Conservation (phyloP, 805 yeast genomes). For the Candida krabiensis region DNA sequence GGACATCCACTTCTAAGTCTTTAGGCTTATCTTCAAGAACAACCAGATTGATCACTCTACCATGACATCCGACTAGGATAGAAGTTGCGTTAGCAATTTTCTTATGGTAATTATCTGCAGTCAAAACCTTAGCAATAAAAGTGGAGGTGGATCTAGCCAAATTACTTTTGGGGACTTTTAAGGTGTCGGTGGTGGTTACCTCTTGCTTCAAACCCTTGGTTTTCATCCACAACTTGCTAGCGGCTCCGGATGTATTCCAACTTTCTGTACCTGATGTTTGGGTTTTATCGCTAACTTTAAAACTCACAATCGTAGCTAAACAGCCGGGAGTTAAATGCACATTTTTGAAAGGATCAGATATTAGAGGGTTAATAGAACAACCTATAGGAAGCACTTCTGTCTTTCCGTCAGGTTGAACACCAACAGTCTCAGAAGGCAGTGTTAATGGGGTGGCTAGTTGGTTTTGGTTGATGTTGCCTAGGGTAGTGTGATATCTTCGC, state of each 20-base stretch:
- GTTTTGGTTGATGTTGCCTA: slow-evolving; percentile 37
- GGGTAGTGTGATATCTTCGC: slow-evolving; percentile 35
- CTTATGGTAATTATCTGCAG: slow-evolving; percentile 31
- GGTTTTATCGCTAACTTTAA: slow-evolving; percentile 18
- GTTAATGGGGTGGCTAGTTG: slow-evolving; percentile 40
- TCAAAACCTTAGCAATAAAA: slow-evolving; percentile 33
- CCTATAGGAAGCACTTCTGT: slow-evolving; percentile 44
- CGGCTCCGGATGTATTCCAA: background rate
- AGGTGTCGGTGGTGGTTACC: slow-evolving; percentile 13
- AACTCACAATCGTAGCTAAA: slow-evolving; percentile 28
- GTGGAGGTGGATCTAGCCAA: slow-evolving; percentile 33
- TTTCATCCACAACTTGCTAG: slow-evolving; percentile 14
- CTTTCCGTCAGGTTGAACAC: slow-evolving; percentile 32
- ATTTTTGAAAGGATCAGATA: slow-evolving; percentile 51
- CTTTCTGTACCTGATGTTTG: slow-evolving; percentile 2
- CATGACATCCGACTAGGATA: slow-evolving; percentile 46
- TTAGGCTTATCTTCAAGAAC: slow-evolving; percentile 37
- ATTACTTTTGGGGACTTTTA: slow-evolving; percentile 32
- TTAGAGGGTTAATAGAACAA: slow-evolving; percentile 51
- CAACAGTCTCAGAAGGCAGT: slow-evolving; percentile 32
- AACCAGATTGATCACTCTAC: slow-evolving; percentile 49
- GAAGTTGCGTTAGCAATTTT: slow-evolving; percentile 29
- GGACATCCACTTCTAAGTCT: slow-evolving; percentile 43
- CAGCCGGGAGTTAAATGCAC: slow-evolving; percentile 61
- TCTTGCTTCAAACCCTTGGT: slow-evolving; percentile 8